Percentiles rank a stretch among this genome's conserved stretches.
These are phyloP conservation scores for Laguncularia racemosa DNA, from an alignment of 345 rosid species.

Conservation along the genomic window DNA sequence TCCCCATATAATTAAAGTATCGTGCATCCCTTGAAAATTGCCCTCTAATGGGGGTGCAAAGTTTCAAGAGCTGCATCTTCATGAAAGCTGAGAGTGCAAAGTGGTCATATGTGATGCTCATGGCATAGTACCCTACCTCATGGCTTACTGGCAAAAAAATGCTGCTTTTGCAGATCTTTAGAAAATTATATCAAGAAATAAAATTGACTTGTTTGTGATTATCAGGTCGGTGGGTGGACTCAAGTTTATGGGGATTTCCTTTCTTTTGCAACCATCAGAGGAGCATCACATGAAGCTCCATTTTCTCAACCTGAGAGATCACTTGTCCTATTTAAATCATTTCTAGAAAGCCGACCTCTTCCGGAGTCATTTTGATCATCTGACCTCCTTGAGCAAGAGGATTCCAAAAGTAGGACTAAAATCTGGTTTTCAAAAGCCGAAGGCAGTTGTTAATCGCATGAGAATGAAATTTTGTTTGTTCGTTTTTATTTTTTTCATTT, in stretches of 20 bases:
- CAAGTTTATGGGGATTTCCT: slow-evolving; percentile 74
- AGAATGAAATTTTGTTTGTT: slow-evolving; percentile 19
- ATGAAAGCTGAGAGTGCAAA: no score
- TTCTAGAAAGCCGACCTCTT: slow-evolving; percentile 49
- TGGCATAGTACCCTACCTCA: no score
- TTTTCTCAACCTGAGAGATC: slow-evolving; percentile 96
- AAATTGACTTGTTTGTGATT: background rate
- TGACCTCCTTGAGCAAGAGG: slow-evolving; percentile 10
- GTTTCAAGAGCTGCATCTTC: no score
- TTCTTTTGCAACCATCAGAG: slow-evolving; percentile 93
- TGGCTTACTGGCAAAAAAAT: background rate
- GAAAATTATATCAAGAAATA: no score
- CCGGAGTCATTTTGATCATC: slow-evolving; percentile 58
- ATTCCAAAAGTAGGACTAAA: slow-evolving; percentile 19
- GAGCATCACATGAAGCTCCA: slow-evolving; percentile 95
- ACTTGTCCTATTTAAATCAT: slow-evolving; percentile 70
- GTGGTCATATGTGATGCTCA: no score
- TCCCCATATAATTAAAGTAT: no score
- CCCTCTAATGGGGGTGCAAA: no score
- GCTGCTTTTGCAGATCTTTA: background rate
- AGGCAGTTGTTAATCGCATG: slow-evolving; percentile 12
- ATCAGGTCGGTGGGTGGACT: slow-evolving; percentile 98
- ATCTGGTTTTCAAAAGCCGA: slow-evolving; percentile 8
- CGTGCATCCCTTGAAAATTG: no score
- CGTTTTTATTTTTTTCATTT: background rate